Conservation (phyloP, 148 eudicot species). For the Limonium bicolor region DNA sequence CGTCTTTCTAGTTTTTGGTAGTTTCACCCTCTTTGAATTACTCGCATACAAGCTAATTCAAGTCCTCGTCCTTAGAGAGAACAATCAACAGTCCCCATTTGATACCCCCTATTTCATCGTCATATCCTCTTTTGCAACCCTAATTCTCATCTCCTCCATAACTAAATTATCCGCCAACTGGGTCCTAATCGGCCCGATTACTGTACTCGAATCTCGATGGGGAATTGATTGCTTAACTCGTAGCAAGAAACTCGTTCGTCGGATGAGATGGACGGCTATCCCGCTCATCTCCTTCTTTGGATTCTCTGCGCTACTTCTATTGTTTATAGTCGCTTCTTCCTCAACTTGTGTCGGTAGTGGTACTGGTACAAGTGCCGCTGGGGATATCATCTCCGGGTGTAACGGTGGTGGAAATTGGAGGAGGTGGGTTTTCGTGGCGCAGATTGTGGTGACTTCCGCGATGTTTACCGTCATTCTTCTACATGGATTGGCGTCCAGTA, state of each 20-base stretch:
- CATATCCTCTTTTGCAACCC: conserved; percentile 5
- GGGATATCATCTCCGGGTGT: conserved; percentile 9
- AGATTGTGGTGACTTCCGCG: conserved; percentile 26
- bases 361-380: too few relatives aligned
- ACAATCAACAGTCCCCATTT: conserved; percentile 8
- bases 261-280: conserved; percentile 33
- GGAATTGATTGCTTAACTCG: conserved; percentile 29
- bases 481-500: conserved; percentile 16
- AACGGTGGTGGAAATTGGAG: conserved; percentile 14
- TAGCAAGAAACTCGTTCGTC: conserved; percentile 30
- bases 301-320: conserved; percentile 3
- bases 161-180: conserved; percentile 28
- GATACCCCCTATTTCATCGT: conserved; percentile 11
- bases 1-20: conserved; percentile 1
- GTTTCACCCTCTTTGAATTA: conserved; percentile 5
- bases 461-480: conserved; percentile 33
- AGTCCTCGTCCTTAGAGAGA: conserved; percentile 13
- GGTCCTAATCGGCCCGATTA: conserved; percentile 27
- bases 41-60: conserved; percentile 7
- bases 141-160: conserved; percentile 9
- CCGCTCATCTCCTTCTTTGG: conserved; percentile 23
- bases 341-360: conserved; percentile 5
- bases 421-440: conserved; percentile 16
- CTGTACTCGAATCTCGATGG: conserved; percentile 50
- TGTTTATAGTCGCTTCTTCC: conserved; percentile 9